These are phyloP conservation scores for Mycena vitilis DNA, from an alignment of 768 basidiomycete species.

Conservation along the genomic window DNA sequence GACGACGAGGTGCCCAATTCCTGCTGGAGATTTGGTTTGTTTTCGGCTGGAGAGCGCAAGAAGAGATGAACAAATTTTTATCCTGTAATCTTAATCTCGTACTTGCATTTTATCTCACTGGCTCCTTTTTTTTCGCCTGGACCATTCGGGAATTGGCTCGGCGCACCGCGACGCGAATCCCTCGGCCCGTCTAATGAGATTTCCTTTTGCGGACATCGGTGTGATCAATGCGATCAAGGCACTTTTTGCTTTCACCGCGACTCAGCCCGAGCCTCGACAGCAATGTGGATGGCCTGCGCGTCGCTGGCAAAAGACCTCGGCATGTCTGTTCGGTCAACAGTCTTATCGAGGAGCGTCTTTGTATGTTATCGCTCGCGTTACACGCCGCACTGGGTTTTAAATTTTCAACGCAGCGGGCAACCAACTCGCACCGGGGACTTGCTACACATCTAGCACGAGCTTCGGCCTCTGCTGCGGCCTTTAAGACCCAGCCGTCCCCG, in stretches of 20 bases:
- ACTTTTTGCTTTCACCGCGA: constrained; percentile 7
- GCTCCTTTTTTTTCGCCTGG: background rate
- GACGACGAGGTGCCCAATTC: constrained; percentile 16
- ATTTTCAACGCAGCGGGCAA: background rate
- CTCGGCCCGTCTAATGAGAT: too few relatives aligned
- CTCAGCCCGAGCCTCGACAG: constrained; percentile 1
- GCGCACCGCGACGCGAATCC: background rate
- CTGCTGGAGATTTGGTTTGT: constrained; percentile 23
- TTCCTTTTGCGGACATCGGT: constrained; percentile 7
- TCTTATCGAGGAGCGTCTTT: constrained; percentile 9
- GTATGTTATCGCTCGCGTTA: constrained; percentile 12
- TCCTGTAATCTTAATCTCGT: background rate
- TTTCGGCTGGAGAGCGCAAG: constrained; percentile 11
- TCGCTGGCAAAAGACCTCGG: background rate
- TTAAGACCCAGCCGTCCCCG: constrained; percentile 1
- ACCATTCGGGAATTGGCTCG: background rate
- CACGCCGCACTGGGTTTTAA: background rate
- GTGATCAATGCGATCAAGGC: constrained; percentile 13
- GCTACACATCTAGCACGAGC: constrained; percentile 30
- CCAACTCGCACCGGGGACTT: constrained; percentile 16
- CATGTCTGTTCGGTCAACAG: background rate
- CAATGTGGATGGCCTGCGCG: constrained; percentile 21
- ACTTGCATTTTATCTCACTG: background rate
- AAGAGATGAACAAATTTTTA: constrained; percentile 4
- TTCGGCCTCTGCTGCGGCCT: constrained; percentile 29